phyloP scores from a whole-genome alignment of 1,284 basidiomycete genomes.

The Caloboletus firmus region DNA sequence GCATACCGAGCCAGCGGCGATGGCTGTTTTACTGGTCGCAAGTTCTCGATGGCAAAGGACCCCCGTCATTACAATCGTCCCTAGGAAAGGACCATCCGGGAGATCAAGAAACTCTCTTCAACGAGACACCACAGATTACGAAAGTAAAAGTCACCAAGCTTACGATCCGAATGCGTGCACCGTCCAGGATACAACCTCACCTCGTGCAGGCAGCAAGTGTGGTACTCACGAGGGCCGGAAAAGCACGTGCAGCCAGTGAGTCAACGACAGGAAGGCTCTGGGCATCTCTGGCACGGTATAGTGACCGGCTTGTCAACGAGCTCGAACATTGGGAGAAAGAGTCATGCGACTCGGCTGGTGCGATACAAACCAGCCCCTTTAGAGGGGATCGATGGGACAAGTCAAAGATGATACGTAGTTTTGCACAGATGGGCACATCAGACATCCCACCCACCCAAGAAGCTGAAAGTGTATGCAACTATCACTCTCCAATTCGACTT shows the following conservation, averaged over 20 bases:
- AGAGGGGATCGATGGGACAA: conserved; percentile 62
- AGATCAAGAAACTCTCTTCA: conserved; percentile 8
- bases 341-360: conserved; percentile 45
- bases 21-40: conserved; percentile 76
- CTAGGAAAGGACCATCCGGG: neutral
- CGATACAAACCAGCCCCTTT: conserved; percentile 43
- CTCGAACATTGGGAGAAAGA: conserved; percentile 61
- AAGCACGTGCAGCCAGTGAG: conserved; percentile 33
- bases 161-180: conserved; percentile 57
- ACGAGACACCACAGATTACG: conserved; percentile 5
- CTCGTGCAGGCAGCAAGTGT: conserved; percentile 57
- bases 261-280: conserved; percentile 53
- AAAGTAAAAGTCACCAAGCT: conserved; percentile 53
- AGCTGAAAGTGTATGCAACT: conserved; percentile 20
- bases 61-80: conserved; percentile 46
- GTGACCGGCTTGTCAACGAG: conserved; percentile 61
- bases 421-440: conserved; percentile 57
- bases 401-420: conserved; percentile 74
- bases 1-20: conserved; percentile 72
- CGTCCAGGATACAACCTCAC: conserved; percentile 48
- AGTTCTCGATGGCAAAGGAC: conserved; percentile 55
- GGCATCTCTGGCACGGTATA: conserved; percentile 76
- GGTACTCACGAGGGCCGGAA: conserved; percentile 47
- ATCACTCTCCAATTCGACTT: neutral
- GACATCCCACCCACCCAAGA: conserved; percentile 13